Conservation (phyloP, 2,329 filamentous ascomycete genomes). For the Metarhizium guizhouense region DNA sequence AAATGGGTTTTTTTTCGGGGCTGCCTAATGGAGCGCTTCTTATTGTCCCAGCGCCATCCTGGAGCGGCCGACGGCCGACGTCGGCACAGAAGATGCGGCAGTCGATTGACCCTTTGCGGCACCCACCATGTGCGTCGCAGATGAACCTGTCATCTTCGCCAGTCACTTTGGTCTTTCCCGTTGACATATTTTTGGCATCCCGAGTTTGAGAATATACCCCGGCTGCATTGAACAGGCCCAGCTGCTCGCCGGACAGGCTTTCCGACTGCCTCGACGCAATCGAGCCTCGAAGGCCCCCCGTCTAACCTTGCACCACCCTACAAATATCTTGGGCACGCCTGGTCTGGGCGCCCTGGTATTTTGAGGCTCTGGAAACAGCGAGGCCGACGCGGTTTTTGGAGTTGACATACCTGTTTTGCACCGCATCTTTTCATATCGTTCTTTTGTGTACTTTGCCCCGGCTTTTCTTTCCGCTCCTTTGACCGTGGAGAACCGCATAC, state of each 20-base stretch:
- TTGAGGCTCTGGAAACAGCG: not conserved
- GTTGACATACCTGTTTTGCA: not conserved
- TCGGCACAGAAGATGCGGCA: slow-evolving; percentile 2
- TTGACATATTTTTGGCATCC: not conserved
- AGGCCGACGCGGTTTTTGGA: not conserved
- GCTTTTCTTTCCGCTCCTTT: not conserved
- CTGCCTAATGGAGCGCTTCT: not conserved
- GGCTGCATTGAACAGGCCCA: not conserved
- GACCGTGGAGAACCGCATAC: not conserved
- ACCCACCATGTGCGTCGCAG: not conserved
- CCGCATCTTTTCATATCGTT: not conserved
- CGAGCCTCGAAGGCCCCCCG: slow-evolving; percentile 1
- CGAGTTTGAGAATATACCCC: not conserved
- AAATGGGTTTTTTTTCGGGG: not conserved
- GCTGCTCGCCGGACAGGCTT: not conserved
- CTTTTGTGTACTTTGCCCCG: not conserved
- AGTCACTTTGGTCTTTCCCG: not conserved
- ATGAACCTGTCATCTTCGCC: not conserved
- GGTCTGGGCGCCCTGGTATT: not conserved
- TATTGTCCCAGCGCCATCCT: not conserved
- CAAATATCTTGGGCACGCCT: not conserved
- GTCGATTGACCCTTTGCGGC: no score
- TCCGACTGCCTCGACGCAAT: not conserved
- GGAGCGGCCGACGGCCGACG: slow-evolving; percentile 3
- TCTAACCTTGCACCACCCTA: not conserved